Evolutionary conservation across 2,329 filamentous ascomycete species (phyloP).

Genomic region (Fusarium begoniae): DNA sequence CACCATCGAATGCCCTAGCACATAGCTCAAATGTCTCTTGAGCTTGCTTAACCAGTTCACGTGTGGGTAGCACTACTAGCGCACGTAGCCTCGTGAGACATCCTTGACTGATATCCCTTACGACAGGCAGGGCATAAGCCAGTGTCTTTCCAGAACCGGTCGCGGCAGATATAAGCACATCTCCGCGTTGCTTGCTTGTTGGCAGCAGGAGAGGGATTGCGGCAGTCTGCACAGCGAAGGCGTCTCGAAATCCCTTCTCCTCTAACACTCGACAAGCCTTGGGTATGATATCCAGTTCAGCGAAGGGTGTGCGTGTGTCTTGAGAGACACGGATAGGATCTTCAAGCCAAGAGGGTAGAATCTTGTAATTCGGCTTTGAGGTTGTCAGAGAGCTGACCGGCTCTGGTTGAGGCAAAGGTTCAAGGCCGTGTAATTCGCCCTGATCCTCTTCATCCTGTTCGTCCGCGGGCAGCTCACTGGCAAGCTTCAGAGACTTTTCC

Average conservation of each 20-base stretch:
- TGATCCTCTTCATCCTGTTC: constrained; percentile 47
- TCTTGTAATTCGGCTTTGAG: constrained; percentile 75
- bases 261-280: constrained; percentile 70
- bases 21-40: constrained; percentile 81
- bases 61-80: constrained; percentile 87
- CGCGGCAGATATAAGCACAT: constrained; percentile 89
- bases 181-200: constrained; percentile 70
- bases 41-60: constrained; percentile 89
- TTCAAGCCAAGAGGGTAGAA: constrained; percentile 82
- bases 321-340: constrained; percentile 75
- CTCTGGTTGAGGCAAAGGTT: constrained; percentile 82
- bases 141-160: constrained; percentile 97
- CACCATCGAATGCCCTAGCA: constrained; percentile 66
- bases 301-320: constrained; percentile 68
- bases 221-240: constrained; percentile 55
- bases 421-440: constrained; percentile 72
- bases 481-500: constrained; percentile 62
- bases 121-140: constrained; percentile 87
- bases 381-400: constrained; percentile 62
- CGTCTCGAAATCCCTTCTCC: constrained; percentile 60
- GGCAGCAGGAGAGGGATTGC: constrained; percentile 82
- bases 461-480: constrained; percentile 52
- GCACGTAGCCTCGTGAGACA: constrained; percentile 75
- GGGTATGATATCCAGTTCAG: constrained; percentile 67
- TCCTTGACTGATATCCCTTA: constrained; percentile 76